Evolutionary conservation across 73 alveolate genomes (phyloP), one percentile per base, ranked within the genome.

Genomic region (Durusdinium trenchii): DNA sequence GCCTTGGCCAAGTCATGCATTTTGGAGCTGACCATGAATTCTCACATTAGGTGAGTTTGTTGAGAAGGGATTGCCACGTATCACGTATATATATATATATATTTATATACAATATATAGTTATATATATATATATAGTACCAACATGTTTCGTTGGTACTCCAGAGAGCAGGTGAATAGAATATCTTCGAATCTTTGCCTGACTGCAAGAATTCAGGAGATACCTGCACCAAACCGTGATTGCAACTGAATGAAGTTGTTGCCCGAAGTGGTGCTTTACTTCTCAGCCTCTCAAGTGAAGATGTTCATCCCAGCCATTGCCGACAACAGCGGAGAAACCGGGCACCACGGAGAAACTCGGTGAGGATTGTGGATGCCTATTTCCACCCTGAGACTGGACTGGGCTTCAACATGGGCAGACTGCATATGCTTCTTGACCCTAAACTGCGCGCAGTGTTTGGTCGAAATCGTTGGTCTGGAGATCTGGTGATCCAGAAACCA

Each of bases 351-450:
- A 32, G 16, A 2, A 6, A 47, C 38, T 35, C 3, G 26, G 40
- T 52, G 54, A 84, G 94, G 94, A 52, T 84, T 7, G 75, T 84
- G 52, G 94, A 84, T 36, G 94, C 94, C 36, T 84, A 84, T 40
- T 84, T 84, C 76, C 76, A 84, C 52, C 73, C 38, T 1, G 76
- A 84, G 45, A 84, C 76, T 35, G 94, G 94, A 14, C 51, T 84
- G 76, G 76, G 94, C 54, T 84, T 84, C 94, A 84, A 84, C 52
- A 48, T 84, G 76, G 94, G 94, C 48, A 7, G 94, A 12, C 75
- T 84, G 26, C 94, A 84, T 75, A 84, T 84, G 94, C 32, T 48
- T n/a, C 94, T 3, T 84, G 94, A 75, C 92, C 42, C 69, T 57
- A 60, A 32, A n/a, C n/a, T n/a, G n/a, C n/a, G n/a, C n/a, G n/a